Percentiles rank a stretch among this genome's conserved stretches.
phyloP scores from a whole-genome alignment of 1,139 yeast genomes.

The Dujonia santamariae region DNA sequence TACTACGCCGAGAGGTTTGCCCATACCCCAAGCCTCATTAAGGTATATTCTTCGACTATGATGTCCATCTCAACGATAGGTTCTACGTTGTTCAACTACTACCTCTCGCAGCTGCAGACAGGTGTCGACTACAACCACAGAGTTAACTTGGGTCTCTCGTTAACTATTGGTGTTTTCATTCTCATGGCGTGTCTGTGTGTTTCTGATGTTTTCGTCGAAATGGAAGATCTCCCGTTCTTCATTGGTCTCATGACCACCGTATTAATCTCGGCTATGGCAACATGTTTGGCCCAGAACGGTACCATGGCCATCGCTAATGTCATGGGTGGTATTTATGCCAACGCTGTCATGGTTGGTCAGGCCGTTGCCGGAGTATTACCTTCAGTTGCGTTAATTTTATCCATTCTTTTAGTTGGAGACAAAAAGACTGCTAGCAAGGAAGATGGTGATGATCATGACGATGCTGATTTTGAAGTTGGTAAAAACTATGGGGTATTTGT shows the following conservation, averaged over 20 bases:
- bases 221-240: conserved; percentile 43
- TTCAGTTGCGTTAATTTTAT: conserved; percentile 65
- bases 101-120: conserved; percentile 65
- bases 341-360: conserved; percentile 92
- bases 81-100: conserved; percentile 57
- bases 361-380: conserved; percentile 93
- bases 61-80: conserved; percentile 84
- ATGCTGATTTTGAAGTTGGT: conserved; percentile 18
- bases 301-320: conserved; percentile 83
- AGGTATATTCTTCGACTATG: conserved; percentile 75
- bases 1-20: conserved; percentile 70
- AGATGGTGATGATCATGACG: conserved; percentile 13
- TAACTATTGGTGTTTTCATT: conserved; percentile 56
- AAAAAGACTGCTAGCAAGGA: conserved; percentile 1
- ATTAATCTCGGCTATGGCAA: conserved; percentile 57
- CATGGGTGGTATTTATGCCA: conserved; percentile 74
- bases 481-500: conserved; percentile 52
- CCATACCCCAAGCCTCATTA: conserved; percentile 50
- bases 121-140: conserved; percentile 62
- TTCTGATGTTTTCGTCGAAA: conserved; percentile 31
- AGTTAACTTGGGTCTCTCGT: conserved; percentile 53
- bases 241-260: conserved; percentile 55
- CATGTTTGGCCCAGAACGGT: conserved; percentile 84
- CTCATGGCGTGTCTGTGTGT: conserved; percentile 53
- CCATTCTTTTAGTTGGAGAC: conserved; percentile 46